Evolutionary conservation across 1,284 basidiomycete genomes (phyloP).

Genomic region (Albatrellus sp.): DNA sequence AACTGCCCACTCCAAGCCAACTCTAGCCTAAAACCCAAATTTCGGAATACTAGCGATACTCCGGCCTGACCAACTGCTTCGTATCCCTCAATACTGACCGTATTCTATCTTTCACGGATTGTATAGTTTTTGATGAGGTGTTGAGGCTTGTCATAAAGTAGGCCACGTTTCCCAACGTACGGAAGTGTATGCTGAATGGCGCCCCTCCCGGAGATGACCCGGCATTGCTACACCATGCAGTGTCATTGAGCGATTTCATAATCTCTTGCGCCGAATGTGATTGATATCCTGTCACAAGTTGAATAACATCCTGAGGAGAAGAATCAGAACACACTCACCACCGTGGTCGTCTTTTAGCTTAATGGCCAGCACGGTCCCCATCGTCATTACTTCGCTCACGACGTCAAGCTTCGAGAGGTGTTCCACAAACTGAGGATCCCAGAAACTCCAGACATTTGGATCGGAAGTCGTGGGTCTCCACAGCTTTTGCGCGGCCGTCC

Average conservation of each 20-base stretch:
- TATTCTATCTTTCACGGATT: constrained; percentile 49
- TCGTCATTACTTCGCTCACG: constrained; percentile 73
- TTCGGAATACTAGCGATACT: not conserved
- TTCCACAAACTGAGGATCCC: constrained; percentile 67
- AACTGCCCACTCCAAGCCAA: not conserved
- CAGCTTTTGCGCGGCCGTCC: constrained; percentile 36
- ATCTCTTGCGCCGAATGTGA: constrained; percentile 60
- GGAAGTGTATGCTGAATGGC: constrained; percentile 70
- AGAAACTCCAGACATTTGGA: constrained; percentile 70
- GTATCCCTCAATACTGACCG: constrained; percentile 20
- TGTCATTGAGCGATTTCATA: constrained; percentile 35
- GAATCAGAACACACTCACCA: constrained; percentile 28
- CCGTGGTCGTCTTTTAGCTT: constrained; percentile 52
- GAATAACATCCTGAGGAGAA: not conserved
- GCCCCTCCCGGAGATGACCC: constrained; percentile 37
- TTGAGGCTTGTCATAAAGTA: constrained; percentile 94
- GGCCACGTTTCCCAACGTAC: constrained; percentile 86
- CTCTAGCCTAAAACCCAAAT: not conserved
- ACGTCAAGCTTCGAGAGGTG: constrained; percentile 41
- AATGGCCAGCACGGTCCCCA: constrained; percentile 83
- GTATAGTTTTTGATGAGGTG: constrained; percentile 39
- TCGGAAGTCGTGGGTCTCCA: constrained; percentile 29
- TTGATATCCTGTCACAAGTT: constrained; percentile 44
- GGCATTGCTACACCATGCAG: constrained; percentile 12
- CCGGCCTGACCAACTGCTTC: not conserved